Base-by-base conservation (phyloP, 108 stramenopile genomes). In the Tribonema minus region DNA sequence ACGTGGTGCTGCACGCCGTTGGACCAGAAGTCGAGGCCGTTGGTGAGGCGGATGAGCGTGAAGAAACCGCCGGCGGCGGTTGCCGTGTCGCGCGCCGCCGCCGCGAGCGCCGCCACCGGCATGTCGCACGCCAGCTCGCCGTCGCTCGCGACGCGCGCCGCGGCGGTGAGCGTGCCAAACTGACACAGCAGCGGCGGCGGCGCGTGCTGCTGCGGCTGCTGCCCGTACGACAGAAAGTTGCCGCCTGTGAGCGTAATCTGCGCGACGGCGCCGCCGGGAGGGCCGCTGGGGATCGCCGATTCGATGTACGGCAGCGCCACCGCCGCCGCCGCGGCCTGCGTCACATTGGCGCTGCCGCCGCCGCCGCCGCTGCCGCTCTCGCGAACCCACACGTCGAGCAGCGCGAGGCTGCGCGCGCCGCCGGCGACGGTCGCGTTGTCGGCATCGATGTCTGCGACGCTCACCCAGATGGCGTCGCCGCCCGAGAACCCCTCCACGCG, bases 1-100 rank as follows among this genome's bases (percentile, higher is more conserved):
- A 80, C 39, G 61, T 70, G 68, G n/a, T 70, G 38, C 31, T 64
- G 70, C 37, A 80, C 41, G 30, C 67, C 70, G 37, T 71, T 80
- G 38, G 67, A 68, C 69, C 70, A 80, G 39, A 80, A 71, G 37
- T 64, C 59, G 27, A 71, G 58, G 27, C 35, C 46, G 32, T 80
- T 64, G 5, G 79, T 80, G 36, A 80, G 37, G 58, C 70, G 60
- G 23, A 80, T 30, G 28, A 80, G 33, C 35, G 70, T 58, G 41
- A 54, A 71, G 26, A 31, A 71, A 37, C 79, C 77, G 4, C 29
- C 40, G 25, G 46, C 46, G n/a, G n/a, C n/a, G n/a, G n/a, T n/a
- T n/a, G n/a, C n/a, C n/a, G n/a, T n/a, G n/a, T n/a, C n/a, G n/a
- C n/a, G n/a, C n/a, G n/a, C n/a, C 20, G 46, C 46, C 20, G 46